Evolutionary conservation across 768 basidiomycete species (phyloP).

Genomic region (Tulasnella sp.): DNA sequence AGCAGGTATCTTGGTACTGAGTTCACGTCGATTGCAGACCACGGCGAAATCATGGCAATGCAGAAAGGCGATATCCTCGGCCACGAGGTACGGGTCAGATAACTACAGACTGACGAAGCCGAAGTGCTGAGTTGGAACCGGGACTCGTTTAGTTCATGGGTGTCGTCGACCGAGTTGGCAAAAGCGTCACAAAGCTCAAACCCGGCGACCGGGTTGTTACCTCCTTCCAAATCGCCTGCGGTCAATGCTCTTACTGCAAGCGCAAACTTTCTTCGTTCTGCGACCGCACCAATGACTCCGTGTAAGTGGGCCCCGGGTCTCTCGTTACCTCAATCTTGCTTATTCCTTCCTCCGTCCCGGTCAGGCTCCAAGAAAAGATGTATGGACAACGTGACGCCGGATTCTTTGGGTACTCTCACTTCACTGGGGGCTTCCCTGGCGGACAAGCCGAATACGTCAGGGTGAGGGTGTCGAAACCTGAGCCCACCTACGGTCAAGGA

Average conservation of each 20-base stretch:
- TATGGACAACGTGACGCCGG: constrained; percentile 64
- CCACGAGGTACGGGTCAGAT: constrained; percentile 50
- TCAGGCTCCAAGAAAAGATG: constrained; percentile 53
- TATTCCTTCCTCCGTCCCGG: background rate
- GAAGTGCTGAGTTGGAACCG: constrained; percentile 9
- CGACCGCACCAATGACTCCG: constrained; percentile 64
- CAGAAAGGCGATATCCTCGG: constrained; percentile 74
- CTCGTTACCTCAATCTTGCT: constrained; percentile 21
- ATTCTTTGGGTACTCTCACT: constrained; percentile 68
- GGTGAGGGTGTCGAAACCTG: constrained; percentile 37
- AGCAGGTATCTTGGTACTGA: background rate
- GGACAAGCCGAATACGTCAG: constrained; percentile 75
- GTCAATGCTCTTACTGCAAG: constrained; percentile 68
- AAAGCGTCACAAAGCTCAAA: constrained; percentile 57
- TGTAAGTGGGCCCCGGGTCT: constrained; percentile 41
- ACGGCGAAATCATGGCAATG: constrained; percentile 64
- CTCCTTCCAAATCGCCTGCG: constrained; percentile 75
- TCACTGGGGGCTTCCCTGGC: constrained; percentile 68
- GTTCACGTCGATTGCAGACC: constrained; percentile 35
- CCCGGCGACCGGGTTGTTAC: constrained; percentile 71
- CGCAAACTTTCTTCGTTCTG: constrained; percentile 70
- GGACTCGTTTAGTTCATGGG: constrained; percentile 55
- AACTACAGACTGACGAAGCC: background rate
- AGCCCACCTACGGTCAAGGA: background rate
- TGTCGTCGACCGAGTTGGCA: constrained; percentile 60